These are phyloP conservation scores for Nannochloropsis salina DNA, from an alignment of 108 stramenopile genomes.

Conservation along the genomic window DNA sequence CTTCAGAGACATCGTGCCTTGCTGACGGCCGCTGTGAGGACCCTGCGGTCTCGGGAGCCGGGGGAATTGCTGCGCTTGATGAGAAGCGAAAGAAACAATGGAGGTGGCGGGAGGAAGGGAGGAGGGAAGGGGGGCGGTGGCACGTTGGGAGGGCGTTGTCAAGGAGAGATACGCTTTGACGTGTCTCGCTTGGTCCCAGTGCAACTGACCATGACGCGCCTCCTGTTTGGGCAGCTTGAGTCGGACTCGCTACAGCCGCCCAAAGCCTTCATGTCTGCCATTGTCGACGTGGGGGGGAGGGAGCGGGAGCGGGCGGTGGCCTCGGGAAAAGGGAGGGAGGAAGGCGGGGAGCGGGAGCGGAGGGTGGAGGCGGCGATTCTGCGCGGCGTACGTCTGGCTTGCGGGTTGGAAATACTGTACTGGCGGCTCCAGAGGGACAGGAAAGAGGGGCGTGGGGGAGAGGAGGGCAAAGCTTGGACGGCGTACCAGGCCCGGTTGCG, in stretches of 20 bases:
- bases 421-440: not conserved
- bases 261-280: not conserved
- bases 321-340: not conserved
- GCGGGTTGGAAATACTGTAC: not conserved
- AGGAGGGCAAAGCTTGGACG: not conserved
- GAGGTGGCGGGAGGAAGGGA: not conserved
- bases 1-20: not conserved
- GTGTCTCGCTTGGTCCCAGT: not conserved
- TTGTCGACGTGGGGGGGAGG: not conserved
- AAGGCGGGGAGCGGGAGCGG: not conserved
- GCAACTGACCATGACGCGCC: not conserved
- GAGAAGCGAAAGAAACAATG: not conserved
- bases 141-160: not conserved
- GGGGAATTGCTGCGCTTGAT: not conserved
- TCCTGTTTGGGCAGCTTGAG: not conserved
- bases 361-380: not conserved
- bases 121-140: not conserved
- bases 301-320: not conserved
- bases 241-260: not conserved
- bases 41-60: not conserved
- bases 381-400: not conserved
- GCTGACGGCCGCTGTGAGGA: not conserved
- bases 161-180: not conserved
- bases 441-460: not conserved
- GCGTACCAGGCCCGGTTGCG: not conserved